Evolutionary conservation across 495 filamentous ascomycete species (phyloP).

Genomic region (Articulospora tetracladia): DNA sequence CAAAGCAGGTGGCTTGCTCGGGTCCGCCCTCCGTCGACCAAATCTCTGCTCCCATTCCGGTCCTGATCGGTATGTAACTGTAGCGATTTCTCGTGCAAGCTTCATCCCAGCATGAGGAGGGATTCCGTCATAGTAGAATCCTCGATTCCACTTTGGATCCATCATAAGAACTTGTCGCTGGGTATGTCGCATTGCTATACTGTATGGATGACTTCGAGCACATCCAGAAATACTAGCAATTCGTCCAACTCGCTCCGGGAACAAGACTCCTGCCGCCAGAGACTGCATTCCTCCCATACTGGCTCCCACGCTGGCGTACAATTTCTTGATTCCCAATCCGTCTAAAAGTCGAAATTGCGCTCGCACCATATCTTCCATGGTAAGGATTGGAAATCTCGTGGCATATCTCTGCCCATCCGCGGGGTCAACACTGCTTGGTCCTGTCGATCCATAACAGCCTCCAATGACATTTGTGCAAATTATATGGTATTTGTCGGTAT

Average conservation of each 20-base stretch:
- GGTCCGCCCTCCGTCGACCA: constrained; percentile 81
- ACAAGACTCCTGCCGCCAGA: constrained; percentile 83
- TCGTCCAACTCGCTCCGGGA: constrained; percentile 72
- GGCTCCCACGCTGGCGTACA: constrained; percentile 90
- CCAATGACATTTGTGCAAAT: constrained; percentile 98
- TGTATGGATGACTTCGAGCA: constrained; percentile 93
- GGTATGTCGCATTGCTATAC: constrained; percentile 98
- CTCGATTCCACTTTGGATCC: constrained; percentile 96
- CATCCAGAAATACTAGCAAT: constrained; percentile 92
- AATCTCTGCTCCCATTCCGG: constrained; percentile 98
- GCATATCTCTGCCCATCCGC: constrained; percentile 85
- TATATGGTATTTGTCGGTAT: constrained; percentile 88
- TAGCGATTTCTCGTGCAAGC: constrained; percentile 94
- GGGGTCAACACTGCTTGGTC: constrained; percentile 83
- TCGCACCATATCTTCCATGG: constrained; percentile 95
- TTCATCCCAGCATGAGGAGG: constrained; percentile 98
- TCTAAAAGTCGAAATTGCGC: constrained; percentile 93
- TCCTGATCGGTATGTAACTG: constrained; percentile 93
- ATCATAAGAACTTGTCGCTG: constrained; percentile 98
- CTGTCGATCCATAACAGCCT: constrained; percentile 94
- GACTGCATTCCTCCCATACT: constrained; percentile 99
- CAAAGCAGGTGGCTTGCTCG: constrained; percentile 78
- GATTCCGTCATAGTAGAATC: constrained; percentile 86
- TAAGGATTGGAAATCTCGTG: constrained; percentile 94
- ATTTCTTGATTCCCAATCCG: constrained; percentile 66